Evolutionary conservation across 1,284 basidiomycete genomes (phyloP), one percentile per base, ranked within the genome.

Genomic region (Cutaneotrichosporon sp.): DNA sequence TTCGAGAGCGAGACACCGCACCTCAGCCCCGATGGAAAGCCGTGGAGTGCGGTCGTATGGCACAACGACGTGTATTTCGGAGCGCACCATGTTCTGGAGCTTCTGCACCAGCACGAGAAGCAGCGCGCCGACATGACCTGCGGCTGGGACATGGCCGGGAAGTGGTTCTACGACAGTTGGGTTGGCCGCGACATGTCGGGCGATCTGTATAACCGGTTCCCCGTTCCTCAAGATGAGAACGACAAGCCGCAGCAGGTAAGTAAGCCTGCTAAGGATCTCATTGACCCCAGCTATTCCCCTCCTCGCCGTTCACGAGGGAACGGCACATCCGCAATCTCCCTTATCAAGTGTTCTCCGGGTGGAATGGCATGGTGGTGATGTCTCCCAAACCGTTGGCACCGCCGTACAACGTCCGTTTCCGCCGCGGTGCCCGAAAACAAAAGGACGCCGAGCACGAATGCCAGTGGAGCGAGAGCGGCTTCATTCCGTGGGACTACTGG

Each of bases 291-390:
- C 64, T 69, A 19, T 68, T 75, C 61, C 61, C 66, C 14, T 65
- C 68, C 20, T 65, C 65, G 20, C 66, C 68, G 1, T 29, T 49
- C 4, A 70, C 68, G 14, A 64, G 64, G 25, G 44, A 51, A 27
- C 66, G 69, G n/a, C 69, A 70, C 60, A 57, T 66, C 20, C 57
- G 56, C 33, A 56, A 62, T 42, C 61, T 73, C 25, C 74, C 75
- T 3, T 72, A 73, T 62, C 76, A 77, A 57, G 76, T 77, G 17
- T 76, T 76, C 57, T 68, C 74, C n/a, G 77, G 76, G 39, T 78
- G 82, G 82, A 83, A 84, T 64, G 82, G 82, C 24, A 79, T 76
- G 46, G 65, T 72, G 14, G 72, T 75, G 17, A 58, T 78, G 46
- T 55, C 59, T 37, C 70, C 74, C 19, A 53, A 46, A 4, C 71